Conservation (phyloP, 305 asterid genomes). For the Nicotiana rustica region DNA sequence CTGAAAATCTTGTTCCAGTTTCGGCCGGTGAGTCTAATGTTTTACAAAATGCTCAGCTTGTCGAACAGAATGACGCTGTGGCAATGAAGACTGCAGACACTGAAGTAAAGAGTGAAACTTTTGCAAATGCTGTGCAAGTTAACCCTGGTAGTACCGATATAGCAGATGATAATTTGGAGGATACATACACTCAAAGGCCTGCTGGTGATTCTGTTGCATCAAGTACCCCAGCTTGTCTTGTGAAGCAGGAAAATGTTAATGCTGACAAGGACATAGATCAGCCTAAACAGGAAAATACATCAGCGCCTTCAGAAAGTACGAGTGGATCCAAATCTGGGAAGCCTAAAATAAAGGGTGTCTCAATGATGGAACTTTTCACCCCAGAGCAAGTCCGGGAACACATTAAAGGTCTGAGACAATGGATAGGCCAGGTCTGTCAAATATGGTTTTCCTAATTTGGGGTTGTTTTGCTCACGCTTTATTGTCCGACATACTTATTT, state of each 20-base stretch:
- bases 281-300: slow-evolving; percentile 59
- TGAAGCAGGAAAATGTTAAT: slow-evolving; percentile 59
- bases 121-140: slow-evolving; percentile 52
- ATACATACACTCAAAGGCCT: slow-evolving; percentile 52
- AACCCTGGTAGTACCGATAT: slow-evolving; percentile 53
- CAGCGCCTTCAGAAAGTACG: slow-evolving; percentile 61
- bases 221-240: slow-evolving; percentile 50
- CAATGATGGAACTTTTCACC: slow-evolving; percentile 93
- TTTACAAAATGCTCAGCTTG: slow-evolving; percentile 49
- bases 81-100: slow-evolving; percentile 57
- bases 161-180: slow-evolving; percentile 59
- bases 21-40: slow-evolving; percentile 51
- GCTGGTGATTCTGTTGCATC: slow-evolving; percentile 52
- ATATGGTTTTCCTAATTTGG: background rate
- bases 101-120: slow-evolving; percentile 67
- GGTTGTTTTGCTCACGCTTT: background rate
- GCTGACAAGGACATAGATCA: slow-evolving; percentile 66
- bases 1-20: slow-evolving; percentile 52
- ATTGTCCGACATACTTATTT: background rate
- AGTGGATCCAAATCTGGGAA: slow-evolving; percentile 83
- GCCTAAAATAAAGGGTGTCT: slow-evolving; percentile 92
- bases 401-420: slow-evolving; percentile 89
- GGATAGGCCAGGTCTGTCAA: slow-evolving; percentile 97
- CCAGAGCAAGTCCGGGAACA: slow-evolving; percentile 92
- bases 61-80: slow-evolving; percentile 47